Percentiles rank a stretch among this genome's conserved stretches.
phyloP scores from a whole-genome alignment of 495 filamentous ascomycete genomes.

The Aspergillus ellipticus region DNA sequence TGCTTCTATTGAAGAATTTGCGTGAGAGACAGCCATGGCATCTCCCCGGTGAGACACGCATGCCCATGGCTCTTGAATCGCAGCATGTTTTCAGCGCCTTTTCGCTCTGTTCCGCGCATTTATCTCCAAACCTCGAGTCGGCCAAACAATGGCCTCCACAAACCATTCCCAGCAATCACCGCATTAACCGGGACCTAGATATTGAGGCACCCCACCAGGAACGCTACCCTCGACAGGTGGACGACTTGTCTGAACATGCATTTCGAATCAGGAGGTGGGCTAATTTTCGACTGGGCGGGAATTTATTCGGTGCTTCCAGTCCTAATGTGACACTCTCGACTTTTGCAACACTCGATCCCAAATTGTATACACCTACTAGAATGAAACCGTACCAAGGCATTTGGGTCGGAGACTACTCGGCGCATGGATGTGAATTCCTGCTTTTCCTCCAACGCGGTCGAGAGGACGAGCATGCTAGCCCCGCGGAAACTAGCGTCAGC shows the following conservation, averaged over 20 bases:
- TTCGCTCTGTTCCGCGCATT: conserved; percentile 41
- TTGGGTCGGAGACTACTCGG: conserved; percentile 87
- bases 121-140: conserved; percentile 25
- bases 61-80: conserved; percentile 50
- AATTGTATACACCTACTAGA: conserved; percentile 70
- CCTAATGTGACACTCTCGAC: conserved; percentile 67
- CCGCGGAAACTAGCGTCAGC: conserved; percentile 1
- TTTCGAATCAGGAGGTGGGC: conserved; percentile 77
- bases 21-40: conserved; percentile 19
- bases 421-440: conserved; percentile 86
- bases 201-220: conserved; percentile 36
- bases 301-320: conserved; percentile 33
- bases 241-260: conserved; percentile 55
- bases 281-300: conserved; percentile 40
- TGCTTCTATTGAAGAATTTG: conserved; percentile 55
- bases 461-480: not conserved
- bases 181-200: conserved; percentile 22
- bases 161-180: conserved; percentile 56
- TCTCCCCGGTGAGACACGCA: conserved; percentile 42
- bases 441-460: conserved; percentile 68
- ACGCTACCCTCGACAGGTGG: conserved; percentile 34
- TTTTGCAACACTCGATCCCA: conserved; percentile 69
- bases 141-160: conserved; percentile 68
- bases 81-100: conserved; percentile 46
- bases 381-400: conserved; percentile 81